phyloP scores from a whole-genome alignment of 108 stramenopile genomes.

The Seminavis robusta region DNA sequence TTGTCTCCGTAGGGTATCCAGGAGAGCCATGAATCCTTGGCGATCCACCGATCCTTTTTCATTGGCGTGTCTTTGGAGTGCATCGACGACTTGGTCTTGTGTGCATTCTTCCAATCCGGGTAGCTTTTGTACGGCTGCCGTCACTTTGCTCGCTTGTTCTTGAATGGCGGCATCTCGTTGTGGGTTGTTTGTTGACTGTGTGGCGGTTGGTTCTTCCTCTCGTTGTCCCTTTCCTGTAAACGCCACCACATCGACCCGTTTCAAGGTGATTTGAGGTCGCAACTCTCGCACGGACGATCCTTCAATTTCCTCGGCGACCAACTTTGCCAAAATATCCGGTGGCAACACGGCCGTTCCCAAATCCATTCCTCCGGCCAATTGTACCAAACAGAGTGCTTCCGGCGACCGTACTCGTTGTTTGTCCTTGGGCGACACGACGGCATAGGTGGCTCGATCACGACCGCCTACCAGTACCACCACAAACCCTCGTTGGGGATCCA shows the following conservation, averaged over 20 bases:
- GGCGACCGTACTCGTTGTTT: conserved; percentile 11
- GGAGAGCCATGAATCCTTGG: conserved; percentile 13
- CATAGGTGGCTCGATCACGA: neutral
- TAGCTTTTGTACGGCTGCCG: conserved; percentile 11
- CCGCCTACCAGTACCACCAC: conserved; percentile 8
- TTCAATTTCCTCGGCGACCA: conserved; percentile 7
- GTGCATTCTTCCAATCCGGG: conserved; percentile 14
- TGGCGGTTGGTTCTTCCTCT: too few species aligned
- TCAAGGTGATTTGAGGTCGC: neutral
- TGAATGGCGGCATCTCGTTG: conserved; percentile 15
- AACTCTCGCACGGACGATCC: neutral
- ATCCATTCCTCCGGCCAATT: conserved; percentile 33
- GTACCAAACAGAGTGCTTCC: conserved; percentile 24
- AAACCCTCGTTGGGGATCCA: conserved; percentile 21
- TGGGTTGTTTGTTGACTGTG: conserved; percentile 4
- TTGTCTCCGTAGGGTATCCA: conserved; percentile 19
- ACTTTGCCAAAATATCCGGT: conserved; percentile 12
- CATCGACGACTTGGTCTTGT: neutral
- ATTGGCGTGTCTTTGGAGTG: conserved; percentile 10
- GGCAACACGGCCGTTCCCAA: conserved; percentile 27
- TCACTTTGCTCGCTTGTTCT: conserved; percentile 6
- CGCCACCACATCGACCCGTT: neutral
- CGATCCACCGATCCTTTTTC: conserved; percentile 14
- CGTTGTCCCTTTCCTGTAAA: too few species aligned
- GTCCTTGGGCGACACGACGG: conserved; percentile 10